Base-by-base conservation (phyloP, 345 rosid genomes). In the Bruguiera parviflora region DNA sequence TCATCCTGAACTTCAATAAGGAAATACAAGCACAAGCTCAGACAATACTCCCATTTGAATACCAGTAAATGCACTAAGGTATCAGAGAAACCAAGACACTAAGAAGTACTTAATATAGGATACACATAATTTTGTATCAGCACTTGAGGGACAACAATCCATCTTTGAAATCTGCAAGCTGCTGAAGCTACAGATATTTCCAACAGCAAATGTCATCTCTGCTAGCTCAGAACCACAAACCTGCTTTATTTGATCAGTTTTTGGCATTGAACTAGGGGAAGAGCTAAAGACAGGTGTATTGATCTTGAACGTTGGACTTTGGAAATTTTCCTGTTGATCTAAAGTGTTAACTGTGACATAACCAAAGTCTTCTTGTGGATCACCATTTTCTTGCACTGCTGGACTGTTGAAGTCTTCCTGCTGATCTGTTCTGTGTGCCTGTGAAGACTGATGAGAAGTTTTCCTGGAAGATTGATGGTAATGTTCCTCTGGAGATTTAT, bases 281-380 rank as follows among this genome's bases (percentile, higher is more conserved):
- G 83, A 76, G 55, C 77, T 86, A n/a, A 46, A 68, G 43, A 58
- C 68, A 51, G 90, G 90, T 25, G 80, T 78, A 77, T 60, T 71
- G 63, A 79, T 71, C 66, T 80, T 84, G 67, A 89, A 80, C 27
- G 95, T 85, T 73, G 92, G 98, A 82, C 96, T 87, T 67, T 65
- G 82, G 60, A 77, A 74, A 71, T 74, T 84, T 65, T 79, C 71
- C 66, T 74, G 81, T 61, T 72, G 81, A 57, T 82, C 80, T 20
- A 64, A 35, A 55, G 70, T 53, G 68, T 80, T 77, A 66, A 77
- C 81, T 15, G 47, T 61, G 73, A 80, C 46, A 67, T 63, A 65
- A 67, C 43, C 74, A 31, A 71, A 24, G 21, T 53, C 82, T 75
- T 76, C 83, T 71, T 68, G 78, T 65, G 77, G 78, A 60, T 78